A percentile compares a stretch with the other conserved stretches of the same genome.
phyloP scores from a whole-genome alignment of 345 rosid genomes.

The Populus pruinosa region DNA sequence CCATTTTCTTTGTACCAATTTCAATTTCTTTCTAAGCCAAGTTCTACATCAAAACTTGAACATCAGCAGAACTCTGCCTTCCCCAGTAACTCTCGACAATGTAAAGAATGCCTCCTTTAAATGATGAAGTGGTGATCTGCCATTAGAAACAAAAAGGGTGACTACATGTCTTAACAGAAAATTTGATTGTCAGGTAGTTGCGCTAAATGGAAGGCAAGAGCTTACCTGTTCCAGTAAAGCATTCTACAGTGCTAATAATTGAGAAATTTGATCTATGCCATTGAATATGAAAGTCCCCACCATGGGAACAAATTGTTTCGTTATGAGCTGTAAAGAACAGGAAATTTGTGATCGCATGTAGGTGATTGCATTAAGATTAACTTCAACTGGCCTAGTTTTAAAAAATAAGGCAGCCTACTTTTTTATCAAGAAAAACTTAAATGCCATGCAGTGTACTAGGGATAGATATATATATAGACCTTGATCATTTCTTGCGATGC shows the following conservation, averaged over 20 bases:
- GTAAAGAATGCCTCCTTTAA: constrained; percentile 7
- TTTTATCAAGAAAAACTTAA: not conserved
- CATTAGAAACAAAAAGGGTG: not conserved
- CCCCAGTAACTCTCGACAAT: not conserved
- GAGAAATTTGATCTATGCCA: constrained; percentile 95
- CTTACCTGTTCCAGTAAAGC: not conserved
- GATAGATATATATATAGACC: constrained; percentile 34
- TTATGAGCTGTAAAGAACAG: constrained; percentile 58
- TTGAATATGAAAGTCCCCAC: constrained; percentile 81
- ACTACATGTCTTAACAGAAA: not conserved
- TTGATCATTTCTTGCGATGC: constrained; percentile 95
- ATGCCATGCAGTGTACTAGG: not conserved
- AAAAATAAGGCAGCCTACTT: not conserved
- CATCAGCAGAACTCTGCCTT: not conserved
- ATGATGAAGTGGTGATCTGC: constrained; percentile 17
- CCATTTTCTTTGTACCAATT: not conserved
- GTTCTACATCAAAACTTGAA: not conserved
- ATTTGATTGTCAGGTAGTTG: not conserved
- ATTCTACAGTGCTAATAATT: constrained; percentile 49
- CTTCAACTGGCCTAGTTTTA: not conserved
- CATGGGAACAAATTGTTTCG: constrained; percentile 90
- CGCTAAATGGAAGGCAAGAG: not conserved
- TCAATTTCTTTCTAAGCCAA: not conserved
- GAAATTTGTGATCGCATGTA: not conserved
- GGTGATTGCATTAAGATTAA: not conserved